A percentile compares a stretch with the other conserved stretches of the same genome.
These are phyloP conservation scores for Neurospora sp. DNA, from an alignment of 495 filamentous ascomycete species.

Conservation along the genomic window DNA sequence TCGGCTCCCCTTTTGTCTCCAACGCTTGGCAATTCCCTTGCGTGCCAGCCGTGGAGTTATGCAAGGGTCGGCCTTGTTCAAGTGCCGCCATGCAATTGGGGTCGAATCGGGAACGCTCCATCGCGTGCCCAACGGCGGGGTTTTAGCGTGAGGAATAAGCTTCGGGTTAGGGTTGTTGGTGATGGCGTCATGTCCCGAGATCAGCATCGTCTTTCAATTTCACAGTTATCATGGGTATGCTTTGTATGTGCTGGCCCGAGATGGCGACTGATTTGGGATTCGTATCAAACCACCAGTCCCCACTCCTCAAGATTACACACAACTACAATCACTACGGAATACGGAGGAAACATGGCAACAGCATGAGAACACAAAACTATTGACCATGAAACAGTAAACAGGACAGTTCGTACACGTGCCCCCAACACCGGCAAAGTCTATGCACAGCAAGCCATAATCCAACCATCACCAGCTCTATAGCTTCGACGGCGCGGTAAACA, in stretches of 20 bases:
- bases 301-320: not conserved
- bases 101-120: not conserved
- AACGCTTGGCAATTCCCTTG: not conserved
- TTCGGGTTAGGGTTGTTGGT: not conserved
- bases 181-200: not conserved
- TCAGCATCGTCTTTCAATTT: not conserved
- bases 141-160: not conserved
- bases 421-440: not conserved
- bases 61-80: not conserved
- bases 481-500: slow-evolving; percentile 32
- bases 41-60: not conserved
- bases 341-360: not conserved
- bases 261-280: not conserved
- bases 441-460: not conserved
- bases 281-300: not conserved
- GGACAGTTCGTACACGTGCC: not conserved
- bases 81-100: not conserved
- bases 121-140: not conserved
- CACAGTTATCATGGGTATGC: not conserved
- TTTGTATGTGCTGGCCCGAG: not conserved
- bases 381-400: not conserved
- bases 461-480: slow-evolving; percentile 17
- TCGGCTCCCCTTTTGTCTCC: not conserved
- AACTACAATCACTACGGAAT: not conserved
- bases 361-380: not conserved